Conservation (phyloP, 1,284 basidiomycete species). For the Leccinum insolens region DNA sequence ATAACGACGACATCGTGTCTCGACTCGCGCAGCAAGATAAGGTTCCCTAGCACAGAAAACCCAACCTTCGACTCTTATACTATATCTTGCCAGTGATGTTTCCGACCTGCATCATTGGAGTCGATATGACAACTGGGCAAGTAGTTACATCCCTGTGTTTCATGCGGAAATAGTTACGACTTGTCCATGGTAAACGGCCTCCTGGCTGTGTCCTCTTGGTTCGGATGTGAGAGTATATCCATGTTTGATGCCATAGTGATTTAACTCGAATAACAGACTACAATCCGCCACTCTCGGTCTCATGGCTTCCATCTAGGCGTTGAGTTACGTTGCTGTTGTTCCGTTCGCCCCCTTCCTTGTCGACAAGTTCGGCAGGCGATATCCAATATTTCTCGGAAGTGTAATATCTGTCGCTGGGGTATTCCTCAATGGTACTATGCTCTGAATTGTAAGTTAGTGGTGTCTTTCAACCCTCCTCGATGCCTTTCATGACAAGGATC, state of each 20-base stretch:
- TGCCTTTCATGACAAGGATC: not conserved
- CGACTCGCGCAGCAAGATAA: not conserved
- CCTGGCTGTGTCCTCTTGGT: not conserved
- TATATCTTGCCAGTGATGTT: not conserved
- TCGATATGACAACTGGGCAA: not conserved
- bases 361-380: not conserved
- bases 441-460: not conserved
- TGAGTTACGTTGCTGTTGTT: not conserved
- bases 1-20: not conserved
- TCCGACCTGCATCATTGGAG: not conserved
- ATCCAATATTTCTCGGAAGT: not conserved
- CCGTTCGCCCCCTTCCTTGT: not conserved
- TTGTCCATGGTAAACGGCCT: not conserved
- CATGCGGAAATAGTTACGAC: not conserved
- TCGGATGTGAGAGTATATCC: not conserved
- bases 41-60: not conserved
- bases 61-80: not conserved
- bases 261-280: not conserved
- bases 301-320: not conserved
- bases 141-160: not conserved
- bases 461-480: not conserved
- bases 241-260: not conserved
- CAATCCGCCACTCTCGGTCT: not conserved
- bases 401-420: not conserved
- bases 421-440: not conserved